Percentiles rank a stretch among this genome's conserved stretches.
Evolutionary conservation across 2,329 filamentous ascomycete species (phyloP).

Genomic region (Ophiocordyceps polyrhachis-furcata): DNA sequence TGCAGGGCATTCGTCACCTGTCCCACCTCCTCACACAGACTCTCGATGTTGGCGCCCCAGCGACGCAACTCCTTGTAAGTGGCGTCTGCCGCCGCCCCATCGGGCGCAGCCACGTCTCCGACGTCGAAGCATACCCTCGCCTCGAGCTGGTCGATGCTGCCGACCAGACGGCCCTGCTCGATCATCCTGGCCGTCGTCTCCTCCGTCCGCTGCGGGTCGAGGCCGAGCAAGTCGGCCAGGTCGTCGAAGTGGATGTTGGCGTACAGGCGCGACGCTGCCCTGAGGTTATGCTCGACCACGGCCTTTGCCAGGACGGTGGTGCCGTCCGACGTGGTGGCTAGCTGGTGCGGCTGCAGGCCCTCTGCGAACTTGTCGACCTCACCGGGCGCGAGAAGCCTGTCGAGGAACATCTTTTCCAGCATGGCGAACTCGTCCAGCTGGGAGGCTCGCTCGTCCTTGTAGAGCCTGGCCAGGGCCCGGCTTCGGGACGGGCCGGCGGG

Average conservation of each 20-base stretch:
- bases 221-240: conserved; percentile 57
- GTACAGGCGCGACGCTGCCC: conserved; percentile 66
- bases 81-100: conserved; percentile 33
- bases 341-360: conserved; percentile 68
- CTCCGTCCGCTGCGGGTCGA: conserved; percentile 68
- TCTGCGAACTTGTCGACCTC: conserved; percentile 78
- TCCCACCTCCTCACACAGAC: conserved; percentile 76
- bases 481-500: conserved; percentile 76
- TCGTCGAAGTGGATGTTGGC: conserved; percentile 59
- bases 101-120: conserved; percentile 40
- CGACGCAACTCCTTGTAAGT: conserved; percentile 56
- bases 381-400: conserved; percentile 59
- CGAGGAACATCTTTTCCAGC: conserved; percentile 93
- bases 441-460: conserved; percentile 76
- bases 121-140: conserved; percentile 72
- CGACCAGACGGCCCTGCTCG: conserved; percentile 74
- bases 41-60: conserved; percentile 82
- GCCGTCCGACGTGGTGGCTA: conserved; percentile 76
- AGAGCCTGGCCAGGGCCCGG: conserved; percentile 61
- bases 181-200: conserved; percentile 89
- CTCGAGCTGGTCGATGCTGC: conserved; percentile 87
- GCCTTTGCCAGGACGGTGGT: conserved; percentile 85
- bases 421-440: conserved; percentile 69
- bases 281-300: conserved; percentile 87
- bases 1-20: conserved; percentile 67